Conservation (phyloP, 129 eudicot species). For the Tagetes patula region DNA sequence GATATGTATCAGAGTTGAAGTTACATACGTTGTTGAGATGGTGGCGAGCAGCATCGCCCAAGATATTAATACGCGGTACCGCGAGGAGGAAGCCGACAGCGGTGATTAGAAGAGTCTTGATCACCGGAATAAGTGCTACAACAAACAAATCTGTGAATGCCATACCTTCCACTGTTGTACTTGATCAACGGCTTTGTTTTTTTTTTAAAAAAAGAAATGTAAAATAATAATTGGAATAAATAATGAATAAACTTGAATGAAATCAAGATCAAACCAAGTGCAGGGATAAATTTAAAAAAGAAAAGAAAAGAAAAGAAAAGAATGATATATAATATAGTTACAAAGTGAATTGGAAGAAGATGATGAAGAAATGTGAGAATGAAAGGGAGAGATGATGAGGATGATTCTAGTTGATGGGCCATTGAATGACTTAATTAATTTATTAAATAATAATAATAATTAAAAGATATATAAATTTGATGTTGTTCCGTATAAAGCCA, state of each 20-base stretch:
- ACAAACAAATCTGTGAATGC: conserved; percentile 47
- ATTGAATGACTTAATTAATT: not conserved
- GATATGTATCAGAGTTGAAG: no score
- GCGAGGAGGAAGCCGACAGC: conserved; percentile 56
- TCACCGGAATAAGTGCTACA: conserved; percentile 60
- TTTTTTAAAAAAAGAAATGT: no score
- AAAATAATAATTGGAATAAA: no score
- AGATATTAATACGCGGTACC: conserved; percentile 43
- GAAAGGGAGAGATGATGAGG: not conserved
- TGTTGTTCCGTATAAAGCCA: no score
- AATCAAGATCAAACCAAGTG: not conserved
- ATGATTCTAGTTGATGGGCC: not conserved
- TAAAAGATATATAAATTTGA: no score
- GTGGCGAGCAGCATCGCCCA: conserved; percentile 54
- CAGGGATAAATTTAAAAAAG: not conserved
- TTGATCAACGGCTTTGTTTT: not conserved
- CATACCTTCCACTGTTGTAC: conserved; percentile 25
- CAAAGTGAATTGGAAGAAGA: not conserved
- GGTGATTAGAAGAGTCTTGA: conserved; percentile 51
- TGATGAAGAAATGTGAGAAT: not conserved
- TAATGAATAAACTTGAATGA: not conserved
- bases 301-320: not conserved
- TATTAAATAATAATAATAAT: no score
- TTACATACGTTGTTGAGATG: conserved; percentile 51
- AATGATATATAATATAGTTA: not conserved